Evolutionary conservation across 2,329 filamentous ascomycete species (phyloP), one percentile per base, ranked within the genome.

Genomic region (Cladosporium austrohemisphaericum): DNA sequence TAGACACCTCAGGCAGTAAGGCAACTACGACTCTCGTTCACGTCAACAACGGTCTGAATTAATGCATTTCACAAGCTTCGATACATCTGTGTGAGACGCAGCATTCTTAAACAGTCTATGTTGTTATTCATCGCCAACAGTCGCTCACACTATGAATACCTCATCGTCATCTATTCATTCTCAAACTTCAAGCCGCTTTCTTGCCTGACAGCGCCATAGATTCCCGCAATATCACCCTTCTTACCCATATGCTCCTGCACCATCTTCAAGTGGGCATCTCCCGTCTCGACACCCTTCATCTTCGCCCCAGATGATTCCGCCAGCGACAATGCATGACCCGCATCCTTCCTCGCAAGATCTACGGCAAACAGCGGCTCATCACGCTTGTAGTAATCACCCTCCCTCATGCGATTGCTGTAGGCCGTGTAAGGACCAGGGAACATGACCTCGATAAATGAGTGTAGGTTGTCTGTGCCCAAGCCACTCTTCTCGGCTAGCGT

Each of bases 291-390:
- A 55, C 81, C 83, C 52, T 73, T 77, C 68, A 95, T 67, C 51
- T 74, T 76, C 35, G 78, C 74, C 0, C 86, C 88, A 5, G 74
- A 76, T 19, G 70, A 70, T 53, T 79, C 71, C 0, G 87, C 90
- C 51, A 95, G 61, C 48, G 71, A 73, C 64, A 82, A 71, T 4
- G 86, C 88, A 73, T 95, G 89, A 1, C 82, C 71, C 1, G 84
- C 80, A 71, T 95, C 91, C 66, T 95, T 95, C 53, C 85, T 75
- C 5, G 89, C 90, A 52, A 95, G 72, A 65, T 93, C 85, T 1
- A 92, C 86, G 3, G 81, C 81, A 66, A 95, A 95, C 7, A 93
- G 71, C n/a, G 90, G 90, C 64, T 79, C 85, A 19, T 86, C 81
- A 10, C 85, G 76, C 68, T 81, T 78, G 67, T 86, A 82, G 64